A percentile compares a stretch with the other conserved stretches of the same genome.
Conservation (phyloP, 306 rosid species). For the Dryas alaskensis region DNA sequence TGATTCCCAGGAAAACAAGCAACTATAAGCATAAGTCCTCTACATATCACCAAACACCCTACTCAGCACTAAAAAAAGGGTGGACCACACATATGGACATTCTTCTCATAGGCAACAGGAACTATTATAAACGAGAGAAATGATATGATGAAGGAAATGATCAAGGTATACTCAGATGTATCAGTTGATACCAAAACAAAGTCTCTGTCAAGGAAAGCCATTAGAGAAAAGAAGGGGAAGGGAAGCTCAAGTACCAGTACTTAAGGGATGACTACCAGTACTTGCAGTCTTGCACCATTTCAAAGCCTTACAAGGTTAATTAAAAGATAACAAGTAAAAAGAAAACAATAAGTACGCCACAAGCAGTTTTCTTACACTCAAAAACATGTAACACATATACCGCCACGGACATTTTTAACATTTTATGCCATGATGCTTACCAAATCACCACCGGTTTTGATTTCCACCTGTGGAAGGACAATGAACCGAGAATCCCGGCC, state of each 20-base stretch:
- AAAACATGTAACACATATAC: background rate
- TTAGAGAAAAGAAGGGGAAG: constrained; percentile 12
- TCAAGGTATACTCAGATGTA: constrained; percentile 72
- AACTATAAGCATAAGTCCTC: constrained; percentile 14
- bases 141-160: no score
- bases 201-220: constrained; percentile 49
- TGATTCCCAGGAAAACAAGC: constrained; percentile 21
- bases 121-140: no score
- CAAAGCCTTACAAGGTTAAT: background rate
- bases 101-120: no score
- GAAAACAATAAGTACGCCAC: no score
- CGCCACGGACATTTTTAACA: background rate
- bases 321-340: background rate
- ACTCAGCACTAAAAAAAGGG: background rate
- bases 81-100: background rate
- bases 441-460: constrained; percentile 87
- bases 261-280: background rate
- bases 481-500: constrained; percentile 67
- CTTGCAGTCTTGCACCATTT: background rate
- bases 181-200: constrained; percentile 65
- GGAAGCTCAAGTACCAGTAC: background rate
- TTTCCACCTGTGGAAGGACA: constrained; percentile 88
- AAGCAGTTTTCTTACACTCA: no score
- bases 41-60: background rate
- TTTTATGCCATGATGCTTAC: constrained; percentile 41